Percentiles rank a stretch among this genome's conserved stretches.
phyloP scores from a whole-genome alignment of 1,139 yeast species.

The Suhomyces yuchorum region DNA sequence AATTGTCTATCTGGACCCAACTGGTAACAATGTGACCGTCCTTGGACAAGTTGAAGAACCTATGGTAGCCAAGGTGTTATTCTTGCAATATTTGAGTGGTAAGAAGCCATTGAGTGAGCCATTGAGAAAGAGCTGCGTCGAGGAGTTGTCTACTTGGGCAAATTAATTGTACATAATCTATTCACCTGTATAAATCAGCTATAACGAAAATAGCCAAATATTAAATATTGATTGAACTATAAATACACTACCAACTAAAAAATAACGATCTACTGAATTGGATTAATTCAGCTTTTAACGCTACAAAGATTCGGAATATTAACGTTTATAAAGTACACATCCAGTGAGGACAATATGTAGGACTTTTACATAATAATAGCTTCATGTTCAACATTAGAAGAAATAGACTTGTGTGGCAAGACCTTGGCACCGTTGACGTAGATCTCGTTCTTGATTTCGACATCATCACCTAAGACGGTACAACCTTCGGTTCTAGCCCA shows the following conservation, averaged over 20 bases:
- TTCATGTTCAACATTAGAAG: slow-evolving; percentile 95
- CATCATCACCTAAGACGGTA: slow-evolving; percentile 98
- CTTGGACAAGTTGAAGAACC: slow-evolving; percentile 55
- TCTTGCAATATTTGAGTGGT: slow-evolving; percentile 64
- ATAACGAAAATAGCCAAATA: background rate
- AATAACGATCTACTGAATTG: too few species aligned
- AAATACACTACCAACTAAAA: too few species aligned
- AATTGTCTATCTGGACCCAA: slow-evolving; percentile 43
- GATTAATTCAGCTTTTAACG: too few species aligned
- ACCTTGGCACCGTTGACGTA: slow-evolving; percentile 99
- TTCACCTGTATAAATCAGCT: background rate
- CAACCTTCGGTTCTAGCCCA: slow-evolving; percentile 99
- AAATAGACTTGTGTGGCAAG: slow-evolving; percentile 96
- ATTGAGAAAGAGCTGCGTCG: slow-evolving; percentile 38
- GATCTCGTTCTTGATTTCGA: slow-evolving; percentile 95
- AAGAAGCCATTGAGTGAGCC: slow-evolving; percentile 54
- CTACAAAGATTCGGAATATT: background rate
- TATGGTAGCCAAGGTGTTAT: slow-evolving; percentile 52
- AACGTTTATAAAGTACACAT: slow-evolving; percentile 9
- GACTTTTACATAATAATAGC: slow-evolving; percentile 84
- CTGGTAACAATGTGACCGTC: slow-evolving; percentile 30
- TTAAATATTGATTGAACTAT: too few species aligned
- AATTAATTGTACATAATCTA: background rate
- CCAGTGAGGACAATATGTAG: slow-evolving; percentile 5
- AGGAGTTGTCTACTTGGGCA: slow-evolving; percentile 23